Base-by-base conservation (phyloP, 108 stramenopile species). In the Stephanodiscus triporus region DNA sequence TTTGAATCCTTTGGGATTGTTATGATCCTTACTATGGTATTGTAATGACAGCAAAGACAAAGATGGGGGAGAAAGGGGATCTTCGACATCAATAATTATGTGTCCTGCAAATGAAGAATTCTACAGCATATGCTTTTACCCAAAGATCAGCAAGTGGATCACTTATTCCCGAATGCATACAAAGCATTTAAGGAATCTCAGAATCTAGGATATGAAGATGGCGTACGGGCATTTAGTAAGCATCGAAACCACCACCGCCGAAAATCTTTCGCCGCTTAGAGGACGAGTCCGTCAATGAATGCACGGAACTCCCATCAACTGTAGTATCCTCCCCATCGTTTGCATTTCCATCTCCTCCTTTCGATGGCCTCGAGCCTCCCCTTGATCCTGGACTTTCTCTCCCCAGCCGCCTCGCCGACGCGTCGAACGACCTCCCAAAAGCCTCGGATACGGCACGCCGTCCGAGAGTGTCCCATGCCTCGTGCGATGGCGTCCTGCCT, bases 391-490 rank as follows among this genome's bases (percentile, higher is more conserved):
- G 74, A 75, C 49, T 94, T 91, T 19, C 75, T 76, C 45, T 90
- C 80, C 20, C 74, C 37, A 89, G 60, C 47, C 66, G 65, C 32
- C 51, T 77, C 24, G 87, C 92, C n/a, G 87, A 69, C 36, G 72
- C 63, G 78, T 94, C 90, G 72, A 88, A 85, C 38, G 89, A 68
- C 32, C 64, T 67, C 89, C 89, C n/a, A n/a, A 91, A 9, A 78
- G 40, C 22, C 53, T 51, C 23, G 93, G 93, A 75, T 90, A 94
- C 0, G 93, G 90, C 8, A 84, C 53, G 32, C 63, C 56, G n/a
- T n/a, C 36, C 51, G 36, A 22, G 89, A 87, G 76, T 95, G 94
- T 10, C 94, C 94, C 94, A 95, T 89, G 19, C 68, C 69, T 42
- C 89, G 58, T 13, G 83, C 89, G 30, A 89, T 89, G 16, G 66